Evolutionary conservation across 768 basidiomycete species (phyloP), one percentile per base, ranked within the genome.

Genomic region (Tephrocybe sp.): DNA sequence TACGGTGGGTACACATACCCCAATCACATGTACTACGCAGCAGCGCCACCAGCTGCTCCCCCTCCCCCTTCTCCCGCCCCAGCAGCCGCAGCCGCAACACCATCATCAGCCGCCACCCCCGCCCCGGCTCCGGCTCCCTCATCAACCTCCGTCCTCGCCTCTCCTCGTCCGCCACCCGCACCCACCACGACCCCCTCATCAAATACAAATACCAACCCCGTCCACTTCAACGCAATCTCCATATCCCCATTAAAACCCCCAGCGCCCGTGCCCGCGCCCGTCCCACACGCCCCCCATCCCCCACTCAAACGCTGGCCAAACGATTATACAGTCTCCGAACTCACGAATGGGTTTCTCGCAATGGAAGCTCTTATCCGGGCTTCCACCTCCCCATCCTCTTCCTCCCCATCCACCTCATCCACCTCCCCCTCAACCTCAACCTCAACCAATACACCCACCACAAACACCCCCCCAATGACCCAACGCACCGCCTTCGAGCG

Each of bases 271-370:
- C 47, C 64, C 1, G n/a, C n/a, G n/a, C 56, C 70, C 21, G 72
- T 75, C 39, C 72, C 81, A 2, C 76, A 78, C 46, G 79, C 79
- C 55, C 75, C 82, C 0, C 82, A 83, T 55, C 80, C 83, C 2
- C 82, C 83, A 2, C 68, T 84, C 23, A 86, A 86, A 60, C 79
- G 83, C 12, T 88, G 86, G 86, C 86, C 86, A 29, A 86, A 86
- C 58, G 86, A 87, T 65, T 86, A 84, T 61, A 82, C 80, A 8
- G 85, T 88, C 18, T 75, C 73, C 42, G 84, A 87, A 61, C 71
- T 87, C 48, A 75, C 83, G 1, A 60, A 64, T 1, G 85, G 86
- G 1, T 85, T 88, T 62, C 73, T 70, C 30, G 65, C 76, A 33
- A 75, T 76, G 74, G 75, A 76, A 61, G 59, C 49, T 34, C 74